Base-by-base conservation (phyloP, 2,329 filamentous ascomycete species). In the Aspergillus sojae region DNA sequence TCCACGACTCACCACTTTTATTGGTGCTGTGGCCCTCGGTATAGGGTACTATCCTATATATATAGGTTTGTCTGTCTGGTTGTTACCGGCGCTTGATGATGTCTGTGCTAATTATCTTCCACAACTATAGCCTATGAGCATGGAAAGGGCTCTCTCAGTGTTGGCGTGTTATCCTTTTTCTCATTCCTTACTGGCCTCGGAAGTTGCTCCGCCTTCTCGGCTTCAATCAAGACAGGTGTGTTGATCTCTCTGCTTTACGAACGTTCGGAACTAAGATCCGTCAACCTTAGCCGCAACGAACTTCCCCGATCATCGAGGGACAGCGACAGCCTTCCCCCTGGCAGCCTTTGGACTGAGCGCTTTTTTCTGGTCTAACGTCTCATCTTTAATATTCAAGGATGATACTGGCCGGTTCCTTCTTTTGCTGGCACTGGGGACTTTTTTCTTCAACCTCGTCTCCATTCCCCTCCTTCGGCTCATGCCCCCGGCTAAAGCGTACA, bases 291-390 rank as follows among this genome's bases (percentile, higher is more conserved):
- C 91, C 57, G 94, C 94, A 11, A 85, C 95, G 68, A 97, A 97
- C 79, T 97, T 94, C 88, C 94, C 94, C 14, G 87, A 90, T 63
- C 91, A 96, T 75, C 88, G 95, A 67, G 95, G 95, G 61, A 97
- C 94, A 4, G 95, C 95, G 6, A 98, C 95, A 6, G 94, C 94
- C 1, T 95, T 98, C 71, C 94, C 95, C 6, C 80, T 98, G 61
- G 92, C 95, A 62, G 94, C 92, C 3, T 98, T 98, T 74, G 95
- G 95, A 3, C 81, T 99, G 62, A 97, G 94, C 75, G 95, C 95
- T 60, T 95, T 99, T 80, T 96, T 98, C 82, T 99, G 97, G 80
- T 94, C 95, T 0, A 84, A 89, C 2, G 79, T 96, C 39, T 92
- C 93, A 26, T 87, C 88, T 21, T 74, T 96, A 54, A 81, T 92